These are phyloP conservation scores for Chlorella variabilis DNA, from an alignment of 163 green algal species.

Conservation along the genomic window DNA sequence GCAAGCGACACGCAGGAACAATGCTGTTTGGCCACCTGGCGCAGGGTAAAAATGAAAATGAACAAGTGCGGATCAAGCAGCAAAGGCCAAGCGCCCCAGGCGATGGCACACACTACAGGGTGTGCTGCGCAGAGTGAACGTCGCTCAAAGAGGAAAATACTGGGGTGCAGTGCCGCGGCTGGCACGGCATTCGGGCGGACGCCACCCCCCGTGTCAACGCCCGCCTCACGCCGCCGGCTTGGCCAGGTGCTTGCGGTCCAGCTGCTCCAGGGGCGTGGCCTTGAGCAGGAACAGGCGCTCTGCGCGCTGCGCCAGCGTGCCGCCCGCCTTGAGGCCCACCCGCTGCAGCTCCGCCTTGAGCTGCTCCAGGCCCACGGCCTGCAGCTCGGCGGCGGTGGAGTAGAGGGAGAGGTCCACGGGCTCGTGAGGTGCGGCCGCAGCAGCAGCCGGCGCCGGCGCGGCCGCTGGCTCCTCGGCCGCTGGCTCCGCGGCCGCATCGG, in stretches of 20 bases:
- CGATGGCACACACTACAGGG: too few species aligned
- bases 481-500: background rate
- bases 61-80: too few species aligned
- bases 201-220: too few species aligned
- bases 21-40: too few species aligned
- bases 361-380: slow-evolving; percentile 65
- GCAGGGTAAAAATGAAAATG: too few species aligned
- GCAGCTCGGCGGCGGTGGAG: slow-evolving; percentile 44
- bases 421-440: background rate
- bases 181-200: too few species aligned
- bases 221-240: background rate
- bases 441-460: background rate
- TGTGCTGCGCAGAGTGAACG: too few species aligned
- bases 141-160: too few species aligned
- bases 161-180: too few species aligned
- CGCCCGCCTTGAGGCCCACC: slow-evolving; percentile 75
- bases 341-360: slow-evolving; percentile 69
- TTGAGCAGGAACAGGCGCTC: slow-evolving; percentile 74
- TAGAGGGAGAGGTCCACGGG: slow-evolving; percentile 45
- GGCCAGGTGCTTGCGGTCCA: slow-evolving; percentile 70
- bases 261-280: slow-evolving; percentile 52
- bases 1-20: too few species aligned
- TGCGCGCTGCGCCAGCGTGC: slow-evolving; percentile 67
- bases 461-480: background rate
- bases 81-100: too few species aligned